A percentile compares a stretch with the other conserved stretches of the same genome.
Evolutionary conservation across 1,139 yeast species (phyloP).

Genomic region (Geotrichum reessii): DNA sequence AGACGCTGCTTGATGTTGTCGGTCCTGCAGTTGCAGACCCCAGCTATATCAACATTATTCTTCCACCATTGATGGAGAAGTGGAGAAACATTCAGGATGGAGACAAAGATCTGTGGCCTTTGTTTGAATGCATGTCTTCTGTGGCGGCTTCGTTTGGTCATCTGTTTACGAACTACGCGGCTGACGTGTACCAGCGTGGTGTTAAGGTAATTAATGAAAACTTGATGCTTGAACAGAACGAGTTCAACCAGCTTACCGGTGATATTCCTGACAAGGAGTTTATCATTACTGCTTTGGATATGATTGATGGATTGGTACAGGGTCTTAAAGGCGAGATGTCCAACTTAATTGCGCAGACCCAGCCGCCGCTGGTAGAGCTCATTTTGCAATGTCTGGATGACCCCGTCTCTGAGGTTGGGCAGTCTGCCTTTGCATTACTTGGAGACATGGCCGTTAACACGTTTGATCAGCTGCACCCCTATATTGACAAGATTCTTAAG

Average conservation of each 20-base stretch:
- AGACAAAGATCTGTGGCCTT: constrained; percentile 84
- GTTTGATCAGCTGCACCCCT: constrained; percentile 53
- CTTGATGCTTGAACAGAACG: constrained; percentile 56
- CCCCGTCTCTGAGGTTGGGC: constrained; percentile 78
- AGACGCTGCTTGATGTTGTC: constrained; percentile 77
- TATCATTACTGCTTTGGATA: constrained; percentile 79
- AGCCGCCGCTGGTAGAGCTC: constrained; percentile 54
- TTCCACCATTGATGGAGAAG: constrained; percentile 76
- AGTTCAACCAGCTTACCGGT: constrained; percentile 5
- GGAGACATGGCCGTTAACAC: constrained; percentile 74
- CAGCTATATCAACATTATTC: constrained; percentile 52
- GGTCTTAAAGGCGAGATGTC: constrained; percentile 68
- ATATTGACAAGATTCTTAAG: constrained; percentile 53
- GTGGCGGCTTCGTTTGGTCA: constrained; percentile 86
- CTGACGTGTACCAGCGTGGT: constrained; percentile 81
- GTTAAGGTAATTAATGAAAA: constrained; percentile 61
- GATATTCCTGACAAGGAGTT: constrained; percentile 82
- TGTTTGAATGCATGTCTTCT: constrained; percentile 86
- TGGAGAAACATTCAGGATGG: constrained; percentile 73
- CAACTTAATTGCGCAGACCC: constrained; percentile 43
- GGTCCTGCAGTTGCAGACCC: constrained; percentile 40
- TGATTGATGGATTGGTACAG: constrained; percentile 87
- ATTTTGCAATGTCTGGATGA: constrained; percentile 71
- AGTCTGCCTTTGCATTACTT: constrained; percentile 80
- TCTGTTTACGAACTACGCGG: constrained; percentile 81